Evolutionary conservation across 139 green algal species (phyloP).

Genomic region (Bryopsis sp.): DNA sequence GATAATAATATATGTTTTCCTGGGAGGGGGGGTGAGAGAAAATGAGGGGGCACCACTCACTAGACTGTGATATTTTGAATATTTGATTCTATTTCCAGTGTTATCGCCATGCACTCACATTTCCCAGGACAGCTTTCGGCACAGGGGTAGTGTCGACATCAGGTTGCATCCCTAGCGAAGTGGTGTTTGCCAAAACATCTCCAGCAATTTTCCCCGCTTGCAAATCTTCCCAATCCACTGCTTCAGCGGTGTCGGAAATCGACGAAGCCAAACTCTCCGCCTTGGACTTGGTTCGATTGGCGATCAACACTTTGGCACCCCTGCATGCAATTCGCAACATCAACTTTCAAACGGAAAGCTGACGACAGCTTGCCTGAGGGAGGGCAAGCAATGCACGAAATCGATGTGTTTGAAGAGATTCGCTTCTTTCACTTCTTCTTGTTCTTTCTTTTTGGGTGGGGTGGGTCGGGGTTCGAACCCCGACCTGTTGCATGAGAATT

Average conservation of each 20-base stretch:
- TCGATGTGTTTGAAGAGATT: no score
- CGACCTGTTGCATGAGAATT: no score
- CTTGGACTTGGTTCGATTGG: conserved; percentile 56
- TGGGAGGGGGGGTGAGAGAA: no score
- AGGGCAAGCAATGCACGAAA: no score
- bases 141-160: conserved; percentile 63
- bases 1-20: no score
- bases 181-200: conserved; percentile 91
- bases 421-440: no score
- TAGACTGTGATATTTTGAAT: no score
- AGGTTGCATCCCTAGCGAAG: conserved; percentile 86
- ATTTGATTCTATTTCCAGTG: neutral
- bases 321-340: conserved; percentile 18
- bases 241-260: conserved; percentile 17
- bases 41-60: no score
- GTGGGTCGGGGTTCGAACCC: no score
- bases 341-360: neutral
- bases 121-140: conserved; percentile 36
- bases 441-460: no score
- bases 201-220: conserved; percentile 36
- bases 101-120: conserved; percentile 24
- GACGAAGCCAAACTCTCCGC: conserved; percentile 57
- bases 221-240: conserved; percentile 36
- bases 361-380: no score
- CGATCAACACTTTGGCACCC: conserved; percentile 61